These are phyloP conservation scores for Populus hybrid DNA, from an alignment of 441 rosid genomes.

Conservation along the genomic window DNA sequence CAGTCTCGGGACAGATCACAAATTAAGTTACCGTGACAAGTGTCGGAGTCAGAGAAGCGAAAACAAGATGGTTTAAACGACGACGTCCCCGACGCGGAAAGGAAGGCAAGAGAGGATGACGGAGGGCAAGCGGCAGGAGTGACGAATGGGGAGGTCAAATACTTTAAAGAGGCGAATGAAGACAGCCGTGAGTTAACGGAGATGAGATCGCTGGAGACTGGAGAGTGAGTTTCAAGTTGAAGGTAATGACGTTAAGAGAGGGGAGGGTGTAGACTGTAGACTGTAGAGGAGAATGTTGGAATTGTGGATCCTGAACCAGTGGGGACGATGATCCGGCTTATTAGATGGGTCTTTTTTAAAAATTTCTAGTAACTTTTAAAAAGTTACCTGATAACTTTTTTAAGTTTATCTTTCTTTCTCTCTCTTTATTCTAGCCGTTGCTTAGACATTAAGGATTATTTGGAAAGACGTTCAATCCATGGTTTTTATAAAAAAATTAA, in stretches of 20 bases:
- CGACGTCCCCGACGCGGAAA: background rate
- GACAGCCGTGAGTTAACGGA: background rate
- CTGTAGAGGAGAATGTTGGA: background rate
- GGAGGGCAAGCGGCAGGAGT: background rate
- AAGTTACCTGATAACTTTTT: no score
- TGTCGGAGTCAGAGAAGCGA: conserved; percentile 18
- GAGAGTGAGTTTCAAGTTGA: background rate
- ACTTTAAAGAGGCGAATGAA: background rate
- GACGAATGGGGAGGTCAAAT: conserved; percentile 19
- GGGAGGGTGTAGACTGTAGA: background rate
- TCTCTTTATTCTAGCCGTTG: no score
- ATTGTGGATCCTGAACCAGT: background rate
- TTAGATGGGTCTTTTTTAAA: background rate
- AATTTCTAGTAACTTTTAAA: no score
- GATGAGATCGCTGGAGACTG: background rate
- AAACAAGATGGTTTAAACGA: conserved; percentile 3
- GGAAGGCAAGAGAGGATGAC: conserved; percentile 3
- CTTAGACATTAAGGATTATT: no score
- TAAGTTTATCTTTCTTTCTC: no score
- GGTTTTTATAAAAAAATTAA: no score
- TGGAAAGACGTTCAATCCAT: no score
- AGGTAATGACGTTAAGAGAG: background rate
- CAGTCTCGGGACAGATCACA: background rate
- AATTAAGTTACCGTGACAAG: no score
- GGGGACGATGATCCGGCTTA: background rate